phyloP scores from a whole-genome alignment of 2,329 filamentous ascomycete genomes.

The Pochonia chlamydosporia region DNA sequence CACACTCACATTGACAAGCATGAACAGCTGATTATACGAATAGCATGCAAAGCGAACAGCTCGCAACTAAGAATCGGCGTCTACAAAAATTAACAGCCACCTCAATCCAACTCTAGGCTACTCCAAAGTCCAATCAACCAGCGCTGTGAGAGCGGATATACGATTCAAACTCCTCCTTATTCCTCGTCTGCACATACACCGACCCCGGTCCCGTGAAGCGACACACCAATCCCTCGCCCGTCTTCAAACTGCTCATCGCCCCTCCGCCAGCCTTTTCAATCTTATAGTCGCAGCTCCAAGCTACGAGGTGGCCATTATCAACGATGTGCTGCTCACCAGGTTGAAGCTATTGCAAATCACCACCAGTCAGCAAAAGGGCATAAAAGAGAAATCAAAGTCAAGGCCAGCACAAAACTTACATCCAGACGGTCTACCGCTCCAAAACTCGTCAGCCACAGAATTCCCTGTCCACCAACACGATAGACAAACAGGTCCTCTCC shows the following conservation, averaged over 20 bases:
- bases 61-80: no score
- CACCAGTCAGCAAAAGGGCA: no score
- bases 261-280: constrained; percentile 17
- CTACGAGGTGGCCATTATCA: constrained; percentile 16
- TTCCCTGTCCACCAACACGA: constrained; percentile 11
- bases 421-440: constrained; percentile 16
- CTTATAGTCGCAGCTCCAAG: constrained; percentile 17
- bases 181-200: constrained; percentile 14
- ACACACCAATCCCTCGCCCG: constrained; percentile 16
- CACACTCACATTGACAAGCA: no score
- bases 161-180: constrained; percentile 11
- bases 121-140: not conserved
- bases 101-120: no score
- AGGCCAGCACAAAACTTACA: constrained; percentile 11
- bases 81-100: no score
- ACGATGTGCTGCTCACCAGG: constrained; percentile 17
- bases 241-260: constrained; percentile 12
- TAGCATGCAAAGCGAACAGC: no score
- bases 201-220: constrained; percentile 15
- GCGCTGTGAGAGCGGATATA: not conserved
- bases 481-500: constrained; percentile 17
- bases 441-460: constrained; percentile 16
- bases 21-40: no score
- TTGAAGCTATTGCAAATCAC: no score
- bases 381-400: no score